Base-by-base conservation (phyloP, 495 filamentous ascomycete genomes). In the Aeminium ludgeri region DNA sequence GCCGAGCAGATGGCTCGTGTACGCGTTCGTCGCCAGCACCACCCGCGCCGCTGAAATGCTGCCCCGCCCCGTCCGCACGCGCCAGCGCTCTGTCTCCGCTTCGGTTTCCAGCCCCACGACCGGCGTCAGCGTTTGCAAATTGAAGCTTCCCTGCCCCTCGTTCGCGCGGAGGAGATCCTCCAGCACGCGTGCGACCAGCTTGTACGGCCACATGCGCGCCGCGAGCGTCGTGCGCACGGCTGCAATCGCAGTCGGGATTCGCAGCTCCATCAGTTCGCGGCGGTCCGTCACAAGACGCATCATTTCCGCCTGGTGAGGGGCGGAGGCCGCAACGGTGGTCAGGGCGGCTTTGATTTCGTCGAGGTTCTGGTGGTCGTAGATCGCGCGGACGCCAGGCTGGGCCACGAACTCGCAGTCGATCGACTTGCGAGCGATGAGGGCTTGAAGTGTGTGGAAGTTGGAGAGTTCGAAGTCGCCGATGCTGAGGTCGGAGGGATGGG, bases 1-100 rank as follows among this genome's bases (percentile, higher is more conserved):
- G 0, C 80, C 82, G 8, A 91, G 63, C 2, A 91, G 65, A 45
- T 79, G 67, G 0, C 74, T 74, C 0, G 79, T 84, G 45, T 85
- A 82, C 2, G 61, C 85, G 47, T 93, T 91, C 0, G 81, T 86
- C 8, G 78, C 75, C 30, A 92, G 69, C 6, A 91, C 65, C 16
- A 91, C 67, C 38, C 76, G 65, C 0, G 58, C 54, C 0, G 82
- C 55, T 0, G 40, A 41, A 44, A 87, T 64, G 1, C 47, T 61
- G 8, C 85, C 85, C 6, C 78, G 66, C 0, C 62, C 57, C 0
- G 84, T 91, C 13, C 67, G 55, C 6, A 86, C 52, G 2, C 61
- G 59, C 70, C 74, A 76, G 33, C 45, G 61, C 45, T 38, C 28
- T 5, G 30, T 45, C 13, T 39, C 45, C 10, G 25, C 34, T 41